A percentile compares a stretch with the other conserved stretches of the same genome.
Conservation (phyloP, 768 basidiomycete genomes). For the Tricholoma matsutake region DNA sequence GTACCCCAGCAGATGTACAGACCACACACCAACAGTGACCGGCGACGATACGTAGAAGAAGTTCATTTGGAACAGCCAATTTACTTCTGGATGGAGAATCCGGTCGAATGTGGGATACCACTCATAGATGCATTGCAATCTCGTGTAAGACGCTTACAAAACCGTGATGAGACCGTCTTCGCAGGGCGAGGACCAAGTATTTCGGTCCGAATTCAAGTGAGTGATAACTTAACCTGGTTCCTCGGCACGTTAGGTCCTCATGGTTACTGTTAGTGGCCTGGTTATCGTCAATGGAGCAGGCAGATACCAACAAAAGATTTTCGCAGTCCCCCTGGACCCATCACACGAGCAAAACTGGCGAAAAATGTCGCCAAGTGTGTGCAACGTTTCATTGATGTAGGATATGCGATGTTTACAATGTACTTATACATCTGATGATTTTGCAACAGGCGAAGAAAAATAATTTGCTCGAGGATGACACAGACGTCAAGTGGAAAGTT, state of each 20-base stretch:
- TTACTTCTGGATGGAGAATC: slow-evolving; percentile 53
- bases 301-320: slow-evolving; percentile 85
- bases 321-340: slow-evolving; percentile 71
- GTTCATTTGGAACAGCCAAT: slow-evolving; percentile 62
- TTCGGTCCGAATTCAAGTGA: slow-evolving; percentile 73
- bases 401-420: slow-evolving; percentile 17
- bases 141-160: slow-evolving; percentile 49
- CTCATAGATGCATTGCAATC: slow-evolving; percentile 63
- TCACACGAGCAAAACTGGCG: slow-evolving; percentile 72
- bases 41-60: slow-evolving; percentile 73
- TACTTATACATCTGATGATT: slow-evolving; percentile 8
- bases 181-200: slow-evolving; percentile 74
- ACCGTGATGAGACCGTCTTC: slow-evolving; percentile 67
- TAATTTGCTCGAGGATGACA: slow-evolving; percentile 60
- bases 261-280: slow-evolving; percentile 60
- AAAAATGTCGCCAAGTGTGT: slow-evolving; percentile 80
- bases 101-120: slow-evolving; percentile 57
- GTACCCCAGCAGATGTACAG: slow-evolving; percentile 71
- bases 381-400: slow-evolving; percentile 60
- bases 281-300: slow-evolving; percentile 72
- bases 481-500: slow-evolving; percentile 61
- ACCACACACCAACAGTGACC: slow-evolving; percentile 75
- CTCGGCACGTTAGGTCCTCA: slow-evolving; percentile 9
- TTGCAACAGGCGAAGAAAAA: slow-evolving; percentile 43
- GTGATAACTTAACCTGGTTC: slow-evolving; percentile 14